These are phyloP conservation scores for Aspergillus homomorphus DNA, from an alignment of 495 filamentous ascomycete genomes.

Conservation along the genomic window DNA sequence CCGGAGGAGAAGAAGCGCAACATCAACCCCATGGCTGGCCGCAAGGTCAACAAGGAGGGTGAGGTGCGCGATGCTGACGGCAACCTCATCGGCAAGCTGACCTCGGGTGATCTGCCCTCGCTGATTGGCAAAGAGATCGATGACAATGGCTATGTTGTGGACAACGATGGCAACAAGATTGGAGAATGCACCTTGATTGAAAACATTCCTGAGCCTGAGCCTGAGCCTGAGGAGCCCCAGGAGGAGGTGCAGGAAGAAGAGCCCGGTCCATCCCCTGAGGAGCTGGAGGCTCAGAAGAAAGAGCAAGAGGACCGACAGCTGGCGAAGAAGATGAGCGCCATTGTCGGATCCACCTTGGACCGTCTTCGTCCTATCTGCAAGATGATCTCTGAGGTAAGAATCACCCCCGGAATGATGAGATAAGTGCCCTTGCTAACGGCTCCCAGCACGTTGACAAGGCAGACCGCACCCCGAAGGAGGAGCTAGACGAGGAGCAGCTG, in stretches of 20 bases:
- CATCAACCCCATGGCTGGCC: conserved; percentile 69
- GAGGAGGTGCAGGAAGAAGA: conserved; percentile 11
- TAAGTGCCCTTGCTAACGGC: conserved; percentile 22
- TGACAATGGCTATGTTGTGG: conserved; percentile 80
- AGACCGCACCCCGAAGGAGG: conserved; percentile 79
- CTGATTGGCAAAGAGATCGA: conserved; percentile 78
- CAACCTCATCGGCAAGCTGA: conserved; percentile 76
- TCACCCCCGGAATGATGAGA: neutral
- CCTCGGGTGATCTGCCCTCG: conserved; percentile 64
- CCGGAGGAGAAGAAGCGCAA: conserved; percentile 68
- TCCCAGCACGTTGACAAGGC: conserved; percentile 71
- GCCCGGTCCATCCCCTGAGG: conserved; percentile 38
- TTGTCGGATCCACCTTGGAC: conserved; percentile 77
- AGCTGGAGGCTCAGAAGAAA: conserved; percentile 53
- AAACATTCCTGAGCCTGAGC: conserved; percentile 55
- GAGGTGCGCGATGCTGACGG: conserved; percentile 80
- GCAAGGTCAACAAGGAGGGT: conserved; percentile 75
- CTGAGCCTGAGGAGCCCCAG: conserved; percentile 36
- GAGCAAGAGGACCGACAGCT: conserved; percentile 68
- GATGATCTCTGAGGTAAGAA: conserved; percentile 74
- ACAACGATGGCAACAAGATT: conserved; percentile 75
- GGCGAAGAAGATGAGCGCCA: conserved; percentile 70
- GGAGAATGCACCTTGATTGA: conserved; percentile 78
- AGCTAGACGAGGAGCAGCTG: conserved; percentile 86
- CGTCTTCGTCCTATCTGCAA: conserved; percentile 81